Evolutionary conservation across 2,329 filamentous ascomycete species (phyloP).

Genomic region (Claviceps humidiphila): DNA sequence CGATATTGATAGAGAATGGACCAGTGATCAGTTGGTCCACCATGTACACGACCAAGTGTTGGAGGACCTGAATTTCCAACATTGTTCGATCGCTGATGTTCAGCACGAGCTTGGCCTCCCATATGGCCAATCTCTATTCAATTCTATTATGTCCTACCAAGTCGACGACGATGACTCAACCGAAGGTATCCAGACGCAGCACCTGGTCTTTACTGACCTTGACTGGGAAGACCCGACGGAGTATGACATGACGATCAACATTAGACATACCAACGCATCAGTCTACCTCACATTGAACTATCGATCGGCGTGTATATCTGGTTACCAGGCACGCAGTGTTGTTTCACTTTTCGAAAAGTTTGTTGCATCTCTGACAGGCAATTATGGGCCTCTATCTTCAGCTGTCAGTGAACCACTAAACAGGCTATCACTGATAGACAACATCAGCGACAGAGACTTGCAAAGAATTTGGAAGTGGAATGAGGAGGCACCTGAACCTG

Average conservation of each 20-base stretch:
- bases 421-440: neutral
- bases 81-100: constrained; percentile 33
- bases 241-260: constrained; percentile 14
- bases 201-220: constrained; percentile 2
- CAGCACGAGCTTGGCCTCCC: constrained; percentile 19
- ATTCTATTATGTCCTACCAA: constrained; percentile 20
- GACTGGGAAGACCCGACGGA: constrained; percentile 13
- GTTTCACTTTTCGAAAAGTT: constrained; percentile 1
- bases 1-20: constrained; percentile 13
- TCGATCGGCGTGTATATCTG: neutral
- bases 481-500: neutral
- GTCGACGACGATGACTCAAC: constrained; percentile 2
- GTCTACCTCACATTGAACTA: constrained; percentile 1
- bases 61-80: constrained; percentile 32
- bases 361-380: neutral
- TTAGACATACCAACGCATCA: neutral
- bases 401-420: neutral
- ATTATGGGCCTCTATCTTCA: neutral
- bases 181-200: neutral
- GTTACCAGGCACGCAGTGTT: neutral
- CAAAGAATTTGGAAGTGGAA: constrained; percentile 1
- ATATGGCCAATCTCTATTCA: constrained; percentile 15
- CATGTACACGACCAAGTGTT: constrained; percentile 30
- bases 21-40: neutral
- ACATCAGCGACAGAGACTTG: neutral